Evolutionary conservation across 139 green algal genomes (phyloP).

Genomic region (Pleodorina starrii): DNA sequence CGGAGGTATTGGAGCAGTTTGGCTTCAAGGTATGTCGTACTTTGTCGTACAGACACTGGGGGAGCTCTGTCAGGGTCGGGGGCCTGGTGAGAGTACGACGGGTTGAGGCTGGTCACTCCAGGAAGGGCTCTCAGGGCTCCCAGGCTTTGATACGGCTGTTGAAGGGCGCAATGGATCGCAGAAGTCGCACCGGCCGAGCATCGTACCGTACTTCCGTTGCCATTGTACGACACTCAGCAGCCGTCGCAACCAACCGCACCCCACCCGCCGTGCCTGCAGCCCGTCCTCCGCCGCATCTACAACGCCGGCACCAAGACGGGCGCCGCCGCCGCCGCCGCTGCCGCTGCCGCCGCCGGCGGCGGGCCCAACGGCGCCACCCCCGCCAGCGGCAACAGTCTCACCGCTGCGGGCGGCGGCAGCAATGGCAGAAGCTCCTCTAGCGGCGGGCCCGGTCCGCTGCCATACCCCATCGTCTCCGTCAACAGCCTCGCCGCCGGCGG

Average conservation of each 20-base stretch:
- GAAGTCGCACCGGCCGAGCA: neutral
- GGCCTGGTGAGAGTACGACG: neutral
- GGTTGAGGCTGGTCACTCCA: neutral
- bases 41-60: neutral
- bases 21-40: conserved; percentile 10
- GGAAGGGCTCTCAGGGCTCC: neutral
- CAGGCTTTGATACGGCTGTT: neutral
- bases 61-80: too few species aligned
- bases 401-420: neutral
- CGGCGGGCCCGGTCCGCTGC: neutral
- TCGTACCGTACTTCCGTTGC: neutral
- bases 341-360: neutral
- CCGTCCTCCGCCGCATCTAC: neutral
- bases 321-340: neutral
- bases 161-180: neutral
- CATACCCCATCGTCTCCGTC: neutral
- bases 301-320: neutral
- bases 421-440: neutral
- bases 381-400: neutral
- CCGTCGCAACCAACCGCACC: neutral
- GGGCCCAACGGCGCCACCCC: neutral
- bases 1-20: conserved; percentile 23
- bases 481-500: neutral
- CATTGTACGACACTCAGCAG: neutral
- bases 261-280: neutral